phyloP scores from a whole-genome alignment of 495 filamentous ascomycete genomes.

The Cetradonia linearis region DNA sequence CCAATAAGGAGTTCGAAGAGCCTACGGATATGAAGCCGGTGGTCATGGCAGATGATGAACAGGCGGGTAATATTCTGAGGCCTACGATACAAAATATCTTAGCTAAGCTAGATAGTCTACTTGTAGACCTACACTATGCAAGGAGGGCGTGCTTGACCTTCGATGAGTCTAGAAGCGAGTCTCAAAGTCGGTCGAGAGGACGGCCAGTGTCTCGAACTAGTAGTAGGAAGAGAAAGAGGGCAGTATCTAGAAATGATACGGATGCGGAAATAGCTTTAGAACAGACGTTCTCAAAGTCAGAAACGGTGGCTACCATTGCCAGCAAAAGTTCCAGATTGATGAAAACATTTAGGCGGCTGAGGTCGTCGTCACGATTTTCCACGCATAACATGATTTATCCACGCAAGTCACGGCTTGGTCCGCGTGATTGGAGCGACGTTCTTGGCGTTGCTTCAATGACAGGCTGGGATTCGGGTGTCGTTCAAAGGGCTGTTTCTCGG shows the following conservation, averaged over 20 bases:
- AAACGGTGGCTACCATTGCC: neutral
- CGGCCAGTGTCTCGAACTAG: constrained; percentile 21
- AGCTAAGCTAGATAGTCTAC: constrained; percentile 51
- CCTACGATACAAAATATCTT: constrained; percentile 58
- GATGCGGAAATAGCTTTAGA: constrained; percentile 4
- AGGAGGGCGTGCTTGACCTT: constrained; percentile 37
- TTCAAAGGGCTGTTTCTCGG: constrained; percentile 55
- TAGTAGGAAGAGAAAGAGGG: constrained; percentile 15
- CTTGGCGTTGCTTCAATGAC: constrained; percentile 61
- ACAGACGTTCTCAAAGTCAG: neutral
- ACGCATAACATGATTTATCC: constrained; percentile 5
- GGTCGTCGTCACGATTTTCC: neutral
- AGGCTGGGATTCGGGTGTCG: constrained; percentile 50
- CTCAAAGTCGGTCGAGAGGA: constrained; percentile 21
- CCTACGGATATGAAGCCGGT: constrained; percentile 29
- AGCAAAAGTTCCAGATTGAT: neutral
- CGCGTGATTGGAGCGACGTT: constrained; percentile 74
- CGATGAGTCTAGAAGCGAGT: constrained; percentile 24
- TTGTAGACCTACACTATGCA: constrained; percentile 55
- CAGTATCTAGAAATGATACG: constrained; percentile 17
- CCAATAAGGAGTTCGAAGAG: constrained; percentile 15
- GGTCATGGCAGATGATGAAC: constrained; percentile 52
- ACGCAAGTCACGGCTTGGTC: constrained; percentile 29
- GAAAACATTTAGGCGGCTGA: neutral
- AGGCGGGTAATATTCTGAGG: constrained; percentile 47